Evolutionary conservation across 2,329 filamentous ascomycete genomes (phyloP).

Genomic region (Colletotrichum somersetense): DNA sequence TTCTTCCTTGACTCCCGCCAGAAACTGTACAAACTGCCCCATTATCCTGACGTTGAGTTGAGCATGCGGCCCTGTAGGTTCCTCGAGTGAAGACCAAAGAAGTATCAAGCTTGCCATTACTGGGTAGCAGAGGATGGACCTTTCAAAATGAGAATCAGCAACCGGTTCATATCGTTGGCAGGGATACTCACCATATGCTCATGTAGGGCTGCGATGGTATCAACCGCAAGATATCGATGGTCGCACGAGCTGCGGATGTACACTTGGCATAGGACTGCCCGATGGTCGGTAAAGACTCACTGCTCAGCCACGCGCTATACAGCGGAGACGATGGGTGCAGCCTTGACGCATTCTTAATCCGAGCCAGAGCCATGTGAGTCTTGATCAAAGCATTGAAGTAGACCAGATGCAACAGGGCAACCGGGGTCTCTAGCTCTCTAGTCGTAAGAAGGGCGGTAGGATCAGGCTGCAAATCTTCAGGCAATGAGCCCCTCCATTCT

Average conservation of each 20-base stretch:
- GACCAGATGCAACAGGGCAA: conserved; percentile 17
- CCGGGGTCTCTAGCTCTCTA: conserved; percentile 11
- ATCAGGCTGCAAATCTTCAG: conserved; percentile 11
- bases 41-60: conserved; percentile 22
- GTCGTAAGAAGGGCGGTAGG: neutral
- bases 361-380: conserved; percentile 18
- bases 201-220: conserved; percentile 26
- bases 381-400: conserved; percentile 26
- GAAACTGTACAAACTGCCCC: conserved; percentile 33
- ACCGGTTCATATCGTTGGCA: neutral
- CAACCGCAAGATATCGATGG: conserved; percentile 18
- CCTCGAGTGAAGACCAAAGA: conserved; percentile 31
- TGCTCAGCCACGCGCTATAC: neutral
- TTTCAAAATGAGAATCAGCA: neutral
- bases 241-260: conserved; percentile 29
- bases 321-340: neutral
- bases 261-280: conserved; percentile 23
- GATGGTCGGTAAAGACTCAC: neutral
- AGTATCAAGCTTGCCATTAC: conserved; percentile 29
- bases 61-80: conserved; percentile 25
- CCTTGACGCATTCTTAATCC: conserved; percentile 15
- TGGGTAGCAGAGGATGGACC: conserved; percentile 31
- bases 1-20: conserved; percentile 30
- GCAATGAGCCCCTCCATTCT: conserved; percentile 22
- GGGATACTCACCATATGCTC: conserved; percentile 16